These are phyloP conservation scores for Arthrobotrys musiformis DNA, from an alignment of 2,329 filamentous ascomycete genomes.

Conservation along the genomic window DNA sequence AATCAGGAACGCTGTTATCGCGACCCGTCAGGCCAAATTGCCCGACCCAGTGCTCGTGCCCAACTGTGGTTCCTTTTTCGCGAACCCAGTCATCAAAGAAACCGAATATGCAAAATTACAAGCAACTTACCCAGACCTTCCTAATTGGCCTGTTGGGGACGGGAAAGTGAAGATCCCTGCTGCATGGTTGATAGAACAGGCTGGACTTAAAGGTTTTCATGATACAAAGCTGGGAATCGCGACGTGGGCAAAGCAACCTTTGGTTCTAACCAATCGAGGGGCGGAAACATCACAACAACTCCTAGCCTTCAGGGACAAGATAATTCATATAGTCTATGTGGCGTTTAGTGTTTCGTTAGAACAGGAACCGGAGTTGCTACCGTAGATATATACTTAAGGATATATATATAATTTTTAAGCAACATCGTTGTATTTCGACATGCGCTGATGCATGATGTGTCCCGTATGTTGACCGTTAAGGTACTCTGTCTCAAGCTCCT, in stretches of 20 bases:
- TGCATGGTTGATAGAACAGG: slow-evolving; percentile 26
- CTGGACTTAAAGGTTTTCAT: slow-evolving; percentile 20
- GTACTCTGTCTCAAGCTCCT: no score
- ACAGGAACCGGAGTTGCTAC: slow-evolving; percentile 23
- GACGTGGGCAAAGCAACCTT: slow-evolving; percentile 30
- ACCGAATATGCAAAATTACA: neutral
- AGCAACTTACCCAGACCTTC: neutral
- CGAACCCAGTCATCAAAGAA: slow-evolving; percentile 21
- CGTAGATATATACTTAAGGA: neutral
- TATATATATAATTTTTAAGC: no score
- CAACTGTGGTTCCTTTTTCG: slow-evolving; percentile 42
- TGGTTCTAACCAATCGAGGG: slow-evolving; percentile 14
- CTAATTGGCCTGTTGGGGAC: neutral
- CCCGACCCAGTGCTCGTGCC: slow-evolving; percentile 19
- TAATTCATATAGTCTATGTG: neutral
- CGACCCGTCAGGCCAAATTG: slow-evolving; percentile 26
- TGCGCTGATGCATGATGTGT: no score
- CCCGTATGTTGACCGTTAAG: no score
- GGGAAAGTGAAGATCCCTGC: slow-evolving; percentile 24
- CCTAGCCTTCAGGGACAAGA: slow-evolving; percentile 4
- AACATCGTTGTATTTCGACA: no score
- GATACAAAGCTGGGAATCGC: slow-evolving; percentile 20
- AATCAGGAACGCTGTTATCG: slow-evolving; percentile 23
- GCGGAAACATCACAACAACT: slow-evolving; percentile 6
- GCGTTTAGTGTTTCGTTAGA: slow-evolving; percentile 21